These are phyloP conservation scores for Cryptococcus amylolentus DNA, from an alignment of 1,284 basidiomycete species.

Conservation along the genomic window DNA sequence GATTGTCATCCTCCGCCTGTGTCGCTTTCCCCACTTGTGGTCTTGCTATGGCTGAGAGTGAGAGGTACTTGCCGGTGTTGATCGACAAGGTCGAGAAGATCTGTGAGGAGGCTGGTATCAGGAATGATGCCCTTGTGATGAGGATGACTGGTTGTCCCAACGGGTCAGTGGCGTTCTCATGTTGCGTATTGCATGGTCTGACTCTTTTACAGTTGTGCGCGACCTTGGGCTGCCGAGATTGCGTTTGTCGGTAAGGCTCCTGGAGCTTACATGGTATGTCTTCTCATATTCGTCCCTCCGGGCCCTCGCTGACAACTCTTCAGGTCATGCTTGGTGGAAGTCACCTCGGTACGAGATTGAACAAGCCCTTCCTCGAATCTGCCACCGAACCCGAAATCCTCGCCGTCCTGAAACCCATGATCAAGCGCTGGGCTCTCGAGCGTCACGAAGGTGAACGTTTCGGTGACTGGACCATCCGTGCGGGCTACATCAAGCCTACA, in stretches of 20 bases:
- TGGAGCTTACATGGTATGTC: slow-evolving; percentile 67
- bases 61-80: slow-evolving; percentile 90
- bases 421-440: slow-evolving; percentile 88
- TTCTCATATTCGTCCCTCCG: neutral
- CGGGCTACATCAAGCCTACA: slow-evolving; percentile 76
- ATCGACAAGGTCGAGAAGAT: slow-evolving; percentile 94
- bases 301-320: neutral
- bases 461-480: slow-evolving; percentile 90
- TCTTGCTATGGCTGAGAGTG: slow-evolving; percentile 92
- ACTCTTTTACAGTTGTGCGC: slow-evolving; percentile 61
- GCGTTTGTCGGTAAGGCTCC: slow-evolving; percentile 97
- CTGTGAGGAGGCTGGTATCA: slow-evolving; percentile 85
- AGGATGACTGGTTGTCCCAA: slow-evolving; percentile 97
- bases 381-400: slow-evolving; percentile 94
- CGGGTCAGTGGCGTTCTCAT: slow-evolving; percentile 45
- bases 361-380: slow-evolving; percentile 73
- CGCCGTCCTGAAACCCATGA: slow-evolving; percentile 83
- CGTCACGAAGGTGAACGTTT: slow-evolving; percentile 86
- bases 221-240: slow-evolving; percentile 94
- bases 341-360: slow-evolving; percentile 86
- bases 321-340: slow-evolving; percentile 92
- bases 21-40: slow-evolving; percentile 98
- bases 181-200: no score
- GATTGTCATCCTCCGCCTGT: slow-evolving; percentile 86
- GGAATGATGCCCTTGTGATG: slow-evolving; percentile 94